Evolutionary conservation across 352 stramenopile genomes (phyloP).

Genomic region (Pythium scleroteichum): DNA sequence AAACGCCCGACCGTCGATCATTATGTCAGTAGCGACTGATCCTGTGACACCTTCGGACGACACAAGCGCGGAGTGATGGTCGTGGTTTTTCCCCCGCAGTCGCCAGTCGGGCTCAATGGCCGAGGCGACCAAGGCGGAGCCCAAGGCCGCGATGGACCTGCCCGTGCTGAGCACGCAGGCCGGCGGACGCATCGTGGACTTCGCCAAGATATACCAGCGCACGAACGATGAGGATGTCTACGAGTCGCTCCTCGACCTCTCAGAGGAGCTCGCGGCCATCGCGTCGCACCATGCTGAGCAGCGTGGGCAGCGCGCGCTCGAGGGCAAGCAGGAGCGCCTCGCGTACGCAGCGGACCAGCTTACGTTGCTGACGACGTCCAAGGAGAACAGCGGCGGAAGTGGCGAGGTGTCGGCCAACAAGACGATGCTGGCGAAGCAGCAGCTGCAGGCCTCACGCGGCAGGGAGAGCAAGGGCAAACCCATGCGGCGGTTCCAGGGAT

Average conservation of each 20-base stretch:
- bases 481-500: conserved; percentile 68
- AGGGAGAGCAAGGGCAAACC: conserved; percentile 56
- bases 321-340: conserved; percentile 23
- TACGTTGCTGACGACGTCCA: conserved; percentile 60
- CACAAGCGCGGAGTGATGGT: conserved; percentile 10
- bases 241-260: conserved; percentile 50
- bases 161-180: conserved; percentile 30
- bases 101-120: conserved; percentile 1
- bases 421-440: conserved; percentile 37
- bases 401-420: conserved; percentile 42
- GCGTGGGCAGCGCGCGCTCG: conserved; percentile 30
- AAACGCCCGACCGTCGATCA: background rate
- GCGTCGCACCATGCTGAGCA: conserved; percentile 27
- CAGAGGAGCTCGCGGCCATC: conserved; percentile 59
- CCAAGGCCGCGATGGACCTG: conserved; percentile 15
- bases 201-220: conserved; percentile 69
- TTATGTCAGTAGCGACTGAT: conserved; percentile 1
- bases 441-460: conserved; percentile 27
- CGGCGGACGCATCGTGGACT: conserved; percentile 41
- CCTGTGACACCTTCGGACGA: conserved; percentile 8
- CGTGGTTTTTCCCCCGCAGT: background rate
- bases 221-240: conserved; percentile 52
- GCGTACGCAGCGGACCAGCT: conserved; percentile 63
- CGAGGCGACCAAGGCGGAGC: conserved; percentile 9
- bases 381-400: conserved; percentile 41